Evolutionary conservation across 805 yeast genomes (phyloP).

Genomic region (Candida ipomoeae): DNA sequence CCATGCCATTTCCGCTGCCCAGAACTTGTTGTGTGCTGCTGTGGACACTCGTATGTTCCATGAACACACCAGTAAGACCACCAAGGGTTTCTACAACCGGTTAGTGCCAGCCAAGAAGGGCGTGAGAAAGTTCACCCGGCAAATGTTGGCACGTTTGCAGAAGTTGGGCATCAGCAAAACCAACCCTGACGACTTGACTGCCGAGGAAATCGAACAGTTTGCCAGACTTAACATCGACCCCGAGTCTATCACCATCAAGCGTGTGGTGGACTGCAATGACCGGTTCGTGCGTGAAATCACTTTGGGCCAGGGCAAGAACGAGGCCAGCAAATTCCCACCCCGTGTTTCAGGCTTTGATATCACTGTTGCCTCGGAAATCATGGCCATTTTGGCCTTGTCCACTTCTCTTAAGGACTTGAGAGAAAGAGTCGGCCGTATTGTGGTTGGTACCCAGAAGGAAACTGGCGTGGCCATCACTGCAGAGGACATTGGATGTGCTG

Average conservation of each 20-base stretch:
- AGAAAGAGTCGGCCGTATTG: conserved; percentile 81
- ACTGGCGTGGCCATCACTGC: conserved; percentile 82
- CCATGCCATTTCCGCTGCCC: conserved; percentile 93
- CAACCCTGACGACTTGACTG: conserved; percentile 74
- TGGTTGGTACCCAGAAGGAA: conserved; percentile 70
- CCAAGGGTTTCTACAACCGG: conserved; percentile 75
- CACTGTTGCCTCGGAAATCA: conserved; percentile 92
- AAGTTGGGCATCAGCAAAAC: conserved; percentile 80
- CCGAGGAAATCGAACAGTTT: conserved; percentile 68
- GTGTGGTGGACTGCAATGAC: conserved; percentile 94
- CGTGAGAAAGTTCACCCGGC: conserved; percentile 67
- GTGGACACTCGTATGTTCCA: conserved; percentile 97
- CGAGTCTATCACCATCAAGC: conserved; percentile 80
- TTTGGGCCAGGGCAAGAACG: conserved; percentile 89
- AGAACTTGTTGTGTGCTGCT: conserved; percentile 92
- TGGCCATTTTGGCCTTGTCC: conserved; percentile 91
- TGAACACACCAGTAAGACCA: conserved; percentile 77
- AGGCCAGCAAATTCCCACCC: conserved; percentile 66
- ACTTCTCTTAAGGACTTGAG: conserved; percentile 79
- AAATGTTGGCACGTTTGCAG: conserved; percentile 69
- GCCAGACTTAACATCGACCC: conserved; percentile 89
- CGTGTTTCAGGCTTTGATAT: conserved; percentile 92
- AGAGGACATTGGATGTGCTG: conserved; percentile 93
- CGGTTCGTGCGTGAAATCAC: conserved; percentile 86
- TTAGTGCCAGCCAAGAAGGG: conserved; percentile 86